phyloP scores from a whole-genome alignment of 2,329 filamentous ascomycete species.

The Aureobasidium namibiae region DNA sequence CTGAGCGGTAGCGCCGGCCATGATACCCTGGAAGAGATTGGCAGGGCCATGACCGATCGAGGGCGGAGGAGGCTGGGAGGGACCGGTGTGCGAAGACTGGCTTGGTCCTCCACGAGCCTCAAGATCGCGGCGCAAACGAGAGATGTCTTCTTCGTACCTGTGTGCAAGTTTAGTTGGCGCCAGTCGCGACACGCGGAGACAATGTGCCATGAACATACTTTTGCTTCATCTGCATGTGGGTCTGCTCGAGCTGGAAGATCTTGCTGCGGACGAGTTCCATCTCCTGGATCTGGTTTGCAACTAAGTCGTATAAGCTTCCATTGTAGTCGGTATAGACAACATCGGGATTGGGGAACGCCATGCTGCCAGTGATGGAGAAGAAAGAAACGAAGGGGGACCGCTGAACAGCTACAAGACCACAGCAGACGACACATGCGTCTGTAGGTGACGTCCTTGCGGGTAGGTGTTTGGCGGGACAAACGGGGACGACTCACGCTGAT shows the following conservation, averaged over 20 bases:
- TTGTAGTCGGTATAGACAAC: conserved; percentile 10
- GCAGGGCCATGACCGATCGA: conserved; percentile 79
- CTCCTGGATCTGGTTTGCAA: conserved; percentile 84
- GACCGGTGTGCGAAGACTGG: conserved; percentile 62
- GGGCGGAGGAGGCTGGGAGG: conserved; percentile 76
- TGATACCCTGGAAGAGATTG: conserved; percentile 91
- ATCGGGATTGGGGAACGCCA: conserved; percentile 1
- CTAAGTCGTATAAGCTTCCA: conserved; percentile 39
- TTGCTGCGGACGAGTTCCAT: conserved; percentile 92
- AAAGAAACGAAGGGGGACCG: neutral
- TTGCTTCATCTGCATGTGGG: conserved; percentile 78
- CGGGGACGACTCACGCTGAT: conserved; percentile 65
- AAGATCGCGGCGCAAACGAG: conserved; percentile 77
- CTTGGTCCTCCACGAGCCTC: conserved; percentile 59
- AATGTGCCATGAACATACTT: conserved; percentile 57
- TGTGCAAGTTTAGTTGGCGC: conserved; percentile 16
- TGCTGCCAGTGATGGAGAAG: neutral
- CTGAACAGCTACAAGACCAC: neutral
- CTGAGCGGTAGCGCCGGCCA: conserved; percentile 78
- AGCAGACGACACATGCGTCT: neutral
- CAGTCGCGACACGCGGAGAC: neutral
- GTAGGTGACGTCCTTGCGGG: neutral
- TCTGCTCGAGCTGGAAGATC: conserved; percentile 86
- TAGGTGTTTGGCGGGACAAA: conserved; percentile 1
- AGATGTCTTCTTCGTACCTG: conserved; percentile 91